A percentile compares a stretch with the other conserved stretches of the same genome.
Conservation (phyloP, 2,329 filamentous ascomycete genomes). For the Hymenoscyphus fraxineus region DNA sequence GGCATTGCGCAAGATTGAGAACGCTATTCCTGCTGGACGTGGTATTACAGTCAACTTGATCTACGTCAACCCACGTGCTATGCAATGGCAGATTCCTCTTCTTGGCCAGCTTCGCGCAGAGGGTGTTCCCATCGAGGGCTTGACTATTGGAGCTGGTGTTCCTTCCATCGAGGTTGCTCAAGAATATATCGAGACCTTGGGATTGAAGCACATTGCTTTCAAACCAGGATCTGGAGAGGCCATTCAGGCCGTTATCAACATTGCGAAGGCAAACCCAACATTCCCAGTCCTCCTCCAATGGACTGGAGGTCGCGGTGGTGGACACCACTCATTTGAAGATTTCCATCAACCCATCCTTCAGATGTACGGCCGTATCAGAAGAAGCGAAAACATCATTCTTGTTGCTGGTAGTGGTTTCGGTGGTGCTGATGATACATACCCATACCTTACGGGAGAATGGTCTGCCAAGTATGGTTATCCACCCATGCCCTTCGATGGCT, state of each 20-base stretch:
- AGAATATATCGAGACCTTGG: constrained; percentile 89
- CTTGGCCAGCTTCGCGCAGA: constrained; percentile 76
- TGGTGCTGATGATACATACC: constrained; percentile 84
- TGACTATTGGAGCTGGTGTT: constrained; percentile 90
- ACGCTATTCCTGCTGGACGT: constrained; percentile 75
- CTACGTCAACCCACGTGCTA: constrained; percentile 83
- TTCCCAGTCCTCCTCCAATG: constrained; percentile 94
- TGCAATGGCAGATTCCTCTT: constrained; percentile 89
- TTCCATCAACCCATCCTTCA: constrained; percentile 89
- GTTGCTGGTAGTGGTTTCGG: constrained; percentile 91
- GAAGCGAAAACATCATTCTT: constrained; percentile 81
- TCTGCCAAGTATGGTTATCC: constrained; percentile 83
- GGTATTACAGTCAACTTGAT: constrained; percentile 89
- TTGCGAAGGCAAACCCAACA: constrained; percentile 86
- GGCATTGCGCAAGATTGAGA: constrained; percentile 80
- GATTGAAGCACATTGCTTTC: constrained; percentile 89
- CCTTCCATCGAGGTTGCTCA: constrained; percentile 90
- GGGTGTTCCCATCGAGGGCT: constrained; percentile 84
- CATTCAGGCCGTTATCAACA: constrained; percentile 86
- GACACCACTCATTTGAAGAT: constrained; percentile 92
- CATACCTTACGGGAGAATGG: constrained; percentile 87
- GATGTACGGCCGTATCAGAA: constrained; percentile 86
- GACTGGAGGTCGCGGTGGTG: constrained; percentile 91
- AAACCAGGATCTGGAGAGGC: constrained; percentile 88
- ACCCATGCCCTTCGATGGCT: constrained; percentile 91